These are phyloP conservation scores for Cladosporium sp. DNA, from an alignment of 2,329 filamentous ascomycete genomes.

Conservation along the genomic window DNA sequence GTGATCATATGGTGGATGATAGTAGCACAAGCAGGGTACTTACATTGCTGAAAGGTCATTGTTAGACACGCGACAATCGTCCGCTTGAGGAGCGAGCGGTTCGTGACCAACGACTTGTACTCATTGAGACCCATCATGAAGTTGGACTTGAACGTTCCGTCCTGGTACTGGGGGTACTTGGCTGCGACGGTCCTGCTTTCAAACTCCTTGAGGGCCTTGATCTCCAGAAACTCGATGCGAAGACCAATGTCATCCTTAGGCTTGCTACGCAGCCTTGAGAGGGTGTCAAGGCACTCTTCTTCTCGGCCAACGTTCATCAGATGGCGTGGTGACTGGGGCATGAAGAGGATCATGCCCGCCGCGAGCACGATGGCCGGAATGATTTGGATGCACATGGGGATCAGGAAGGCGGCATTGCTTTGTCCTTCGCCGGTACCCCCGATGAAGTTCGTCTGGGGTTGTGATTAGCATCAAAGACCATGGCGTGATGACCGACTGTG, in stretches of 20 bases:
- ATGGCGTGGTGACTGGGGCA: conserved; percentile 69
- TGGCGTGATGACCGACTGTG: not conserved
- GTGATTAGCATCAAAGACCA: conserved; percentile 18
- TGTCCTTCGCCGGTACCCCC: conserved; percentile 52
- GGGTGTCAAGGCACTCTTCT: conserved; percentile 56
- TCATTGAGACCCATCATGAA: conserved; percentile 62
- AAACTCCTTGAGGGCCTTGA: conserved; percentile 71
- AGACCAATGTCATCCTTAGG: conserved; percentile 59
- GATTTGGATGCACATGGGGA: conserved; percentile 64
- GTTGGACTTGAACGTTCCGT: conserved; percentile 55
- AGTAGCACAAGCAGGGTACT: not conserved
- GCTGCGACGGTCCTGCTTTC: conserved; percentile 65
- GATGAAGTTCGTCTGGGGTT: conserved; percentile 35
- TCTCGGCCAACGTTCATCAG: conserved; percentile 65
- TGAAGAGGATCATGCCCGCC: conserved; percentile 58
- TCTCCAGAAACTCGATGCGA: conserved; percentile 70
- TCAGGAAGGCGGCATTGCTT: conserved; percentile 59
- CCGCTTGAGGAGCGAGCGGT: conserved; percentile 59
- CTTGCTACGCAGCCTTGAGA: conserved; percentile 59
- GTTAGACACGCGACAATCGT: conserved; percentile 51
- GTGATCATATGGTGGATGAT: too few relatives aligned
- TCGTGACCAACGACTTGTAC: conserved; percentile 58
- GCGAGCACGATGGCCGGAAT: conserved; percentile 56
- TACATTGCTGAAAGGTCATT: conserved; percentile 49
- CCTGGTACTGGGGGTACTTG: conserved; percentile 58